Evolutionary conservation across 352 stramenopile species (phyloP).

Genomic region (Pythium folliculosum): DNA sequence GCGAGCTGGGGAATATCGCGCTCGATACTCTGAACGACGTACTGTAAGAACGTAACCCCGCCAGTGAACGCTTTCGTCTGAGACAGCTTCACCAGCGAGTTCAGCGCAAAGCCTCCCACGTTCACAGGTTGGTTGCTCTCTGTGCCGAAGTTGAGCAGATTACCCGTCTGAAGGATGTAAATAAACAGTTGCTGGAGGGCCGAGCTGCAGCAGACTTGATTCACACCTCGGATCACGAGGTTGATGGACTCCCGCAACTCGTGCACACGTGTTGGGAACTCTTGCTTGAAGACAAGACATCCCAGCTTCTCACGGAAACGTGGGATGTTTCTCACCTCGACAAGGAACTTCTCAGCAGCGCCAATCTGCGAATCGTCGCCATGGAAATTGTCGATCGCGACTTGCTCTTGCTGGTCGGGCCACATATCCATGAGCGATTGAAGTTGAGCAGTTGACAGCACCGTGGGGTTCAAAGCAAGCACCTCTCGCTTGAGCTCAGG

Average conservation of each 20-base stretch:
- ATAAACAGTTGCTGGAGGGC: constrained; percentile 82
- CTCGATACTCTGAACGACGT: constrained; percentile 86
- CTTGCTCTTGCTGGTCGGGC: constrained; percentile 74
- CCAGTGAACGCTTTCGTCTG: constrained; percentile 87
- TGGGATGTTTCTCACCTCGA: constrained; percentile 69
- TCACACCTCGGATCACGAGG: constrained; percentile 72
- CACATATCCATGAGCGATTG: constrained; percentile 87
- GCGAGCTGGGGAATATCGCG: constrained; percentile 72
- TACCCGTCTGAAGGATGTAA: constrained; percentile 85
- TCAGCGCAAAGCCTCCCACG: constrained; percentile 71
- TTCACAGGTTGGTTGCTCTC: constrained; percentile 41
- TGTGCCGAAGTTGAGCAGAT: constrained; percentile 74
- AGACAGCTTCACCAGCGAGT: constrained; percentile 82
- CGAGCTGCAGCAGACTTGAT: constrained; percentile 78
- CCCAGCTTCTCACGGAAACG: constrained; percentile 72
- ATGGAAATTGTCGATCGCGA: constrained; percentile 65
- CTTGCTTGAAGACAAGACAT: constrained; percentile 84
- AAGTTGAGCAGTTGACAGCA: constrained; percentile 75
- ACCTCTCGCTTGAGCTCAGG: constrained; percentile 74
- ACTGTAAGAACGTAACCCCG: constrained; percentile 82
- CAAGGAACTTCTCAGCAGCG: constrained; percentile 74
- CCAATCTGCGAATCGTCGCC: constrained; percentile 64
- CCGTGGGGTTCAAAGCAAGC: constrained; percentile 71
- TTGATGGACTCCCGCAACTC: constrained; percentile 76
- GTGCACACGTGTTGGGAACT: constrained; percentile 75